Evolutionary conservation across 768 basidiomycete genomes (phyloP), one percentile per base, ranked within the genome.

Genomic region (Tulasnella sp.): DNA sequence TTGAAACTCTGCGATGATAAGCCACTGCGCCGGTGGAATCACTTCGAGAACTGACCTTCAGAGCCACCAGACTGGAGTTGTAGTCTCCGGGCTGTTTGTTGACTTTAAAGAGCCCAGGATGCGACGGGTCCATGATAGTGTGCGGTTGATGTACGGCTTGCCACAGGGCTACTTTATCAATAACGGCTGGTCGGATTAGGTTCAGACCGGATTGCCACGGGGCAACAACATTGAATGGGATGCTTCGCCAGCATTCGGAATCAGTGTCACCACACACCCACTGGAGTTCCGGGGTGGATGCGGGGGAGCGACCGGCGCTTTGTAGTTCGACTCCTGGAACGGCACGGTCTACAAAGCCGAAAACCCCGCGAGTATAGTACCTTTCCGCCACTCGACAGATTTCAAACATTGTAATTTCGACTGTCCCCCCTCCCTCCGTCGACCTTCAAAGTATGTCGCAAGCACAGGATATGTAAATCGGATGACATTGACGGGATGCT

Each of bases 71-170:
- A 8, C 63, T 68, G 7, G 74, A 74, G 23, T 55, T 61, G 60
- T 68, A 75, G 6, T 69, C 67, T 9, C 72, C 74, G 6, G 67
- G 61, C 5, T 60, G 59, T 46, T 71, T 71, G 42, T 72, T 65
- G 7, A 75, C 74, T 32, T 49, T 12, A 41, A 69, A 21, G 54
- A 75, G 68, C 25, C 67, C 63, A 6, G 65, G 64, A 59, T 74
- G 70, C 6, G 68, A 68, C 6, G 69, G 27, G 35, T 25, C 5
- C 4, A 45, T 11, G 43, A 45, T 4, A 11, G 23, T 5, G 43
- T 21, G 19, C 23, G 43, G 19, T 4, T 45, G 43, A 45, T 45
- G 43, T 45, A n/a, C n/a, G n/a, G n/a, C n/a, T n/a, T n/a, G n/a
- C n/a, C n/a, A n/a, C n/a, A n/a, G n/a, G n/a, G n/a, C n/a, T n/a